Percentiles rank a stretch among this genome's conserved stretches.
These are phyloP conservation scores for Elongisporangium senticosum DNA, from an alignment of 352 stramenopile genomes.

Conservation along the genomic window DNA sequence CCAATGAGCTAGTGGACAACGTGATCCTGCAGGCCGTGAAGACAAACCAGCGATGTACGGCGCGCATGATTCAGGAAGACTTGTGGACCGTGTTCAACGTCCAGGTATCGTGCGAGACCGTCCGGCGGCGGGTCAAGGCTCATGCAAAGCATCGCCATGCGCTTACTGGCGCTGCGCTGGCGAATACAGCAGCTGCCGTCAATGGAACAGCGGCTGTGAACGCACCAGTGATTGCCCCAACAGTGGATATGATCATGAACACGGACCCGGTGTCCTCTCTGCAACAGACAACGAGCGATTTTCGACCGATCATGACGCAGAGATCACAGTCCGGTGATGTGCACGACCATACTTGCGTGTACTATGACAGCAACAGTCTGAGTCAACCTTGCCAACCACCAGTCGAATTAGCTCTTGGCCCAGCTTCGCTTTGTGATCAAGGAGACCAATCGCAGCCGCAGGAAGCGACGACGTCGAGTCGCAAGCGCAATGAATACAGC, in stretches of 20 bases:
- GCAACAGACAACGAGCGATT: neutral
- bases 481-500: conserved; percentile 53
- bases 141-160: conserved; percentile 32
- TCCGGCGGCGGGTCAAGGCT: conserved; percentile 47
- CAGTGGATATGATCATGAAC: neutral
- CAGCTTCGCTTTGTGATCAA: neutral
- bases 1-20: conserved; percentile 52
- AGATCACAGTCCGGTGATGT: neutral
- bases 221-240: neutral
- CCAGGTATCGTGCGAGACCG: conserved; percentile 54
- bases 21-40: conserved; percentile 62
- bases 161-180: neutral
- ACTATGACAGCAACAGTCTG: neutral
- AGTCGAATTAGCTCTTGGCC: neutral
- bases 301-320: neutral
- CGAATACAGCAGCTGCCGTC: neutral
- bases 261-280: neutral
- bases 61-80: conserved; percentile 60
- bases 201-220: neutral
- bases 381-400: neutral
- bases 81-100: conserved; percentile 46
- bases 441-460: neutral
- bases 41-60: conserved; percentile 42
- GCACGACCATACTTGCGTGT: neutral
- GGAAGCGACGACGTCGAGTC: neutral